These are phyloP conservation scores for Linnemannia exigua DNA, from an alignment of 192 early-diverging fungal genomes.

Conservation along the genomic window DNA sequence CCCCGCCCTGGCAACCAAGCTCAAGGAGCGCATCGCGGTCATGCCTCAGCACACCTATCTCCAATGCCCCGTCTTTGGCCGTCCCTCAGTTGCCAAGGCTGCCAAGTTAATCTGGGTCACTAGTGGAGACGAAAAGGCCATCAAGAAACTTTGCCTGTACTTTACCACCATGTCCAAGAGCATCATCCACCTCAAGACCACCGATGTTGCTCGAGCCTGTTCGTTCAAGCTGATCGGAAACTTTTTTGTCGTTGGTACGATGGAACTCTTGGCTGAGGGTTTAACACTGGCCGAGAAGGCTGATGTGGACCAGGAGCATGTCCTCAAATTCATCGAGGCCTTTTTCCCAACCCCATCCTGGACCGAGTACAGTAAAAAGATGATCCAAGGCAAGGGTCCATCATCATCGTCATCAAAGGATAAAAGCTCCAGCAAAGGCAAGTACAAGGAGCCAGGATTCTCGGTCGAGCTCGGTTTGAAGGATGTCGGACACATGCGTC, in stretches of 20 bases:
- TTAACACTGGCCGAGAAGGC: constrained; percentile 69
- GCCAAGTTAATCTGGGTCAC: constrained; percentile 51
- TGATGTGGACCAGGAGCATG: constrained; percentile 65
- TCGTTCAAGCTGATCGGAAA: constrained; percentile 76
- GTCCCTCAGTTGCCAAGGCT: constrained; percentile 40
- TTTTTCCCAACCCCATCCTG: constrained; percentile 61
- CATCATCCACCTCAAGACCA: constrained; percentile 42
- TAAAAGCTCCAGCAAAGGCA: background rate
- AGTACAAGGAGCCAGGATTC: constrained; percentile 50
- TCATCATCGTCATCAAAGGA: background rate
- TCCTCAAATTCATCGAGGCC: constrained; percentile 65
- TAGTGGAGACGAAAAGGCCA: constrained; percentile 44
- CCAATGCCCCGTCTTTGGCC: constrained; percentile 64
- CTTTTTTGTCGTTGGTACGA: constrained; percentile 66
- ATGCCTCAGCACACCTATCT: constrained; percentile 42
- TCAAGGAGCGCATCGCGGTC: constrained; percentile 47
- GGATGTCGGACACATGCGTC: constrained; percentile 58
- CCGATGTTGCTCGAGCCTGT: constrained; percentile 57
- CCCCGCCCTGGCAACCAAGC: constrained; percentile 55
- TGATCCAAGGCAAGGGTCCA: background rate
- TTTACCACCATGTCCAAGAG: constrained; percentile 38
- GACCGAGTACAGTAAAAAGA: constrained; percentile 31
- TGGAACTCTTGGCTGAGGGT: constrained; percentile 75
- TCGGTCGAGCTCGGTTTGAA: constrained; percentile 56
- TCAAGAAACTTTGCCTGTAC: constrained; percentile 47